Conservation (phyloP, 169 alveolate genomes). For the Fabrea salina region DNA sequence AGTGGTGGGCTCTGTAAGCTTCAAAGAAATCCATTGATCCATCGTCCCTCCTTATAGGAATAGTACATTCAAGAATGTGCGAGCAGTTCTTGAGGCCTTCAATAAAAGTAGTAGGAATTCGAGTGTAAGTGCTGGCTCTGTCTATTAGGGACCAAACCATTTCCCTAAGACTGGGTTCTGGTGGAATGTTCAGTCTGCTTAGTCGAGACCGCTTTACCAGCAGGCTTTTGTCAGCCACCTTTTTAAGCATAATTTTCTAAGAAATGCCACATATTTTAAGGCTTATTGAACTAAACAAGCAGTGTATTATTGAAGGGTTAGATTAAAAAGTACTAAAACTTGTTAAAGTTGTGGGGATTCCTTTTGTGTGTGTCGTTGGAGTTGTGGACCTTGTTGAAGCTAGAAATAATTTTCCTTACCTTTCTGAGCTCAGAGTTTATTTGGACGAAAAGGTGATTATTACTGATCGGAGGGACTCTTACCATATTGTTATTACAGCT, state of each 20-base stretch:
- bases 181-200: background rate
- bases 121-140: slow-evolving; percentile 3
- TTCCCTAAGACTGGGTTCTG: background rate
- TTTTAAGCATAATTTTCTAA: slow-evolving; percentile 18
- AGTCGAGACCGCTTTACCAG: background rate
- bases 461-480: no score
- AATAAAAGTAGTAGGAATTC: slow-evolving; percentile 2
- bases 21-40: slow-evolving; percentile 54
- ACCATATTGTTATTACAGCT: no score
- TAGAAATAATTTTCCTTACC: no score
- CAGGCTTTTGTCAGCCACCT: slow-evolving; percentile 5
- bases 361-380: no score
- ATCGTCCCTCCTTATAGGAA: slow-evolving; percentile 66
- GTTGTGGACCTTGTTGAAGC: no score
- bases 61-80: slow-evolving; percentile 32
- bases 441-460: no score
- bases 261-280: no score
- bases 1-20: slow-evolving; percentile 72
- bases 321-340: no score
- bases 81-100: slow-evolving; percentile 44
- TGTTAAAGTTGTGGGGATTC: no score
- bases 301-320: no score
- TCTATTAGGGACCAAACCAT: background rate
- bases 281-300: no score
- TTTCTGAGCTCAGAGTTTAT: no score